A percentile compares a stretch with the other conserved stretches of the same genome.
Conservation (phyloP, 768 basidiomycete genomes). For the Stropharia rugosoannulata region DNA sequence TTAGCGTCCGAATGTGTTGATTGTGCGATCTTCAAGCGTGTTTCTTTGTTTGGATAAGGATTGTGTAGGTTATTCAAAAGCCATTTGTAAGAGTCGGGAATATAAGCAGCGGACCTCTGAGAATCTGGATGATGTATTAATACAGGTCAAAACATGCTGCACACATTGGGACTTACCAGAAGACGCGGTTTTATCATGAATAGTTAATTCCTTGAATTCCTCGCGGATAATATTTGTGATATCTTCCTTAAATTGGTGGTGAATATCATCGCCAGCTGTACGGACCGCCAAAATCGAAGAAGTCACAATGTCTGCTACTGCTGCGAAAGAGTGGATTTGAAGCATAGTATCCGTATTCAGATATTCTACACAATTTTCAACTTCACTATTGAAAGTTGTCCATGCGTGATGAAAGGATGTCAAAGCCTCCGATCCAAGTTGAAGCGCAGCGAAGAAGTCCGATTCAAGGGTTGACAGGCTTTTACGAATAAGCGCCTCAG, state of each 20-base stretch:
- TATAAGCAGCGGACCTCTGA: constrained; percentile 10
- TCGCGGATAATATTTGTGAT: neutral
- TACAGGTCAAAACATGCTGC: neutral
- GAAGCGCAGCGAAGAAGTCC: neutral
- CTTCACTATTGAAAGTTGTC: neutral
- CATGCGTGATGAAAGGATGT: neutral
- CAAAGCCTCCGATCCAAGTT: neutral
- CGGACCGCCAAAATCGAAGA: neutral
- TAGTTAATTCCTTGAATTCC: neutral
- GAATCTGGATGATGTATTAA: neutral
- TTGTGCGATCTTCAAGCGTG: constrained; percentile 26
- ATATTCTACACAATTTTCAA: neutral
- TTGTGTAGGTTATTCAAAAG: constrained; percentile 45
- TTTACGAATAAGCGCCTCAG: too few relatives aligned
- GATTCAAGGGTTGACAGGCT: neutral
- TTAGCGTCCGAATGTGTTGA: constrained; percentile 20
- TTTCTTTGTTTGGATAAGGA: constrained; percentile 45
- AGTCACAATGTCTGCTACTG: neutral
- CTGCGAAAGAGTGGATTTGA: neutral
- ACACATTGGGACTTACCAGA: neutral
- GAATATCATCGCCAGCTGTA: neutral
- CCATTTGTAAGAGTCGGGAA: constrained; percentile 33
- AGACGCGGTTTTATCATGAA: neutral
- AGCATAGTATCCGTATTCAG: neutral
- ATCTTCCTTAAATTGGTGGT: neutral